Conservation (phyloP, 768 basidiomycete genomes). For the Tylopilus cervinicoccineus region DNA sequence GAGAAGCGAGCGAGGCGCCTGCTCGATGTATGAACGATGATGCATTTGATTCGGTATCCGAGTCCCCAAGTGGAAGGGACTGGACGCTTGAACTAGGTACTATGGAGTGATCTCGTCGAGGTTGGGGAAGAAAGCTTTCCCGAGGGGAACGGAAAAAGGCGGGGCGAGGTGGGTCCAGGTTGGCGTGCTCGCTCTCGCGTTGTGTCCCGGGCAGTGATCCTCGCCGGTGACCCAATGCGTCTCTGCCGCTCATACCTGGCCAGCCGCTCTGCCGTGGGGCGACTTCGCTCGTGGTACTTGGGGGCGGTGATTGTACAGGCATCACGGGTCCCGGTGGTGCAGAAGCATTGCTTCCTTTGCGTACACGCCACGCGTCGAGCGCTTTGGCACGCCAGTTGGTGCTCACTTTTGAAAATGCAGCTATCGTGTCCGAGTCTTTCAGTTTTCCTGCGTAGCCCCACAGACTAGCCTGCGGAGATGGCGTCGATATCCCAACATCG, state of each 20-base stretch:
- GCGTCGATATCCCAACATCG: slow-evolving; percentile 12
- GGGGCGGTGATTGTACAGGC: slow-evolving; percentile 10
- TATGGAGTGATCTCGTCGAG: slow-evolving; percentile 26
- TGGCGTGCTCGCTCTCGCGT: slow-evolving; percentile 33
- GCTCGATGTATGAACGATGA: slow-evolving; percentile 36
- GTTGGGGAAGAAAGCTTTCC: slow-evolving; percentile 47
- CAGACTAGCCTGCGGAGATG: slow-evolving; percentile 37
- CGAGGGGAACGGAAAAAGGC: slow-evolving; percentile 53
- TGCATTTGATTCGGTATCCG: slow-evolving; percentile 11
- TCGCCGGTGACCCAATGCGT: slow-evolving; percentile 25
- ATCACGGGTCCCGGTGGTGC: background rate
- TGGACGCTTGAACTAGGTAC: slow-evolving; percentile 30
- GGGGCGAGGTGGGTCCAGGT: slow-evolving; percentile 52
- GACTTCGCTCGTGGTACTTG: slow-evolving; percentile 23
- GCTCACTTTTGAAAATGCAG: slow-evolving; percentile 67
- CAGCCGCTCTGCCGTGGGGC: slow-evolving; percentile 12
- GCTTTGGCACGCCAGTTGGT: slow-evolving; percentile 74
- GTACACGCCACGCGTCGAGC: slow-evolving; percentile 29
- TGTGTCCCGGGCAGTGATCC: slow-evolving; percentile 40
- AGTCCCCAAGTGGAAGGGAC: slow-evolving; percentile 18
- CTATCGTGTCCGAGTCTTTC: slow-evolving; percentile 68
- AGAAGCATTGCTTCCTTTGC: slow-evolving; percentile 13
- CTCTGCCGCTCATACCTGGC: slow-evolving; percentile 3
- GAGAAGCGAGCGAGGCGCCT: slow-evolving; percentile 39
- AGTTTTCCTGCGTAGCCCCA: slow-evolving; percentile 75